These are phyloP conservation scores for Aureobasidium vineae DNA, from an alignment of 2,329 filamentous ascomycete genomes.

Conservation along the genomic window DNA sequence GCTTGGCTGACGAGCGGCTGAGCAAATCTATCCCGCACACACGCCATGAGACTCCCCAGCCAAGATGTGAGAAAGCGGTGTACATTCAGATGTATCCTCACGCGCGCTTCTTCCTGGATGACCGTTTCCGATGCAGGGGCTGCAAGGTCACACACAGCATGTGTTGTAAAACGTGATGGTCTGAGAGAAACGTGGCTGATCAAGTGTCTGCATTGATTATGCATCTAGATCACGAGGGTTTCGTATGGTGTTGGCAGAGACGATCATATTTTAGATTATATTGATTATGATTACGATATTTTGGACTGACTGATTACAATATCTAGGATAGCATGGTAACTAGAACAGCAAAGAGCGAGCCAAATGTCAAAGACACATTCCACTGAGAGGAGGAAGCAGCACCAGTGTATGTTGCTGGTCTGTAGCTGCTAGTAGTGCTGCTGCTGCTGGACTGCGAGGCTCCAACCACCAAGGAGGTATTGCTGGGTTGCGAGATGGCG, in stretches of 20 bases:
- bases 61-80: constrained; percentile 2
- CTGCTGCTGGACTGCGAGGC: not conserved
- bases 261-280: too few species aligned
- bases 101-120: not conserved
- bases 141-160: constrained; percentile 3
- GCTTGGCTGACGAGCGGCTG: constrained; percentile 17
- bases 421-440: not conserved
- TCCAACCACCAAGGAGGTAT: not conserved
- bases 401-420: not conserved
- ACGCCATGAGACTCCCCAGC: not conserved
- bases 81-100: not conserved
- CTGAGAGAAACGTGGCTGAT: not conserved
- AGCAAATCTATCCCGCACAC: not conserved
- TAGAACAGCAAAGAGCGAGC: too few species aligned
- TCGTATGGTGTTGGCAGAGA: not conserved
- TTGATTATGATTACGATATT: too few species aligned
- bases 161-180: constrained; percentile 2
- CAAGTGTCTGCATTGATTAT: too few species aligned
- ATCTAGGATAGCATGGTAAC: too few species aligned
- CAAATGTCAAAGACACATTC: not conserved
- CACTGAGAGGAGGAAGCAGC: not conserved
- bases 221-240: not conserved
- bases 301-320: too few species aligned
- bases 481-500: not conserved
- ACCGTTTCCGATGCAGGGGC: constrained; percentile 12